Percentiles rank a stretch among this genome's conserved stretches.
Evolutionary conservation across 164 flowering plant genomes (phyloP).

Genomic region (Vitis riparia): DNA sequence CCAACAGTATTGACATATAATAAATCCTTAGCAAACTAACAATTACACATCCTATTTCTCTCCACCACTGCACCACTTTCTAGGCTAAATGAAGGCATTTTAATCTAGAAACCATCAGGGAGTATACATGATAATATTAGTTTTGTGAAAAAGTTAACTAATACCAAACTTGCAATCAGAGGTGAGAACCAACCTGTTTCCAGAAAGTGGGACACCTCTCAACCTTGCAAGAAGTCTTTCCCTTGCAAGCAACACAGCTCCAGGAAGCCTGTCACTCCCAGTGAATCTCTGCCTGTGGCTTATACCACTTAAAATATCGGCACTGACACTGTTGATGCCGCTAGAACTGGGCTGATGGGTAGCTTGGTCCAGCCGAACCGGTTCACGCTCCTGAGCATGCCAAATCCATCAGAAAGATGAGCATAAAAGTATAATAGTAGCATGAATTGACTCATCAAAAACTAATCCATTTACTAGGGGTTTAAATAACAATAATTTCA

Average conservation of each 20-base stretch:
- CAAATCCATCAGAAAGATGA: slow-evolving; percentile 9
- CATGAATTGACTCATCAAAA: no score
- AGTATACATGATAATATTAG: no score
- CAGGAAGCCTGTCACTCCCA: slow-evolving; percentile 72
- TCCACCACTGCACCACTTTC: no score
- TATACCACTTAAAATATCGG: slow-evolving; percentile 26
- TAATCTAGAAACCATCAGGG: no score
- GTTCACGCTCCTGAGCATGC: slow-evolving; percentile 46
- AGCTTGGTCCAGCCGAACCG: slow-evolving; percentile 32
- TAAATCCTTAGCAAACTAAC: no score
- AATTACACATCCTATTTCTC: no score
- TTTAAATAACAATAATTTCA: no score
- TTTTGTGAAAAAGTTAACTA: not conserved
- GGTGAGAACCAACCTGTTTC: slow-evolving; percentile 39
- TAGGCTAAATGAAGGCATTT: no score
- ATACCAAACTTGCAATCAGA: not conserved
- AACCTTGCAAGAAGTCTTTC: slow-evolving; percentile 81
- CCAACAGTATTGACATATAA: no score
- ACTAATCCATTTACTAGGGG: no score
- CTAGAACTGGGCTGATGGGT: slow-evolving; percentile 27
- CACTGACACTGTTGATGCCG: slow-evolving; percentile 4
- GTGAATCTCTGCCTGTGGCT: slow-evolving; percentile 24
- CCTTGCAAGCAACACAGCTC: slow-evolving; percentile 82
- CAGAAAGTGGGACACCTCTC: slow-evolving; percentile 66
- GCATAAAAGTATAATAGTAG: not conserved